Base-by-base conservation (phyloP, 2,329 filamentous ascomycete genomes). In the Trichoderma aggressivum region DNA sequence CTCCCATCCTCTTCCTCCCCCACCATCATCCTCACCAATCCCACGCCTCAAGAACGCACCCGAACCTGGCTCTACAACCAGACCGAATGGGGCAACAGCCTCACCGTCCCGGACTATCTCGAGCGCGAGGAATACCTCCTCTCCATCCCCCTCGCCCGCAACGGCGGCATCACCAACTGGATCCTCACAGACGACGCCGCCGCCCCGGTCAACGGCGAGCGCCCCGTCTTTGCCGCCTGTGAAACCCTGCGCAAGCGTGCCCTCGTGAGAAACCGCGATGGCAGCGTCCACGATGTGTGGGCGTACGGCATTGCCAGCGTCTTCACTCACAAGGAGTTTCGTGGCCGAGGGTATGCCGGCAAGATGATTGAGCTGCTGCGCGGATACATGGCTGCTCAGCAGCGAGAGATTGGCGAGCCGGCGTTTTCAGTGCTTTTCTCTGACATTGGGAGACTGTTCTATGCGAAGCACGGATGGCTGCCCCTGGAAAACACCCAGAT, bases 401-500 rank as follows among this genome's bases (percentile, higher is more conserved):
- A 81, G 55, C 73, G 74, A 2, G 47, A 77, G 28, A 61, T 76
- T n/a, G 75, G 77, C 30, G 81, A 82, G 64, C 78, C 85, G 79
- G 73, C 80, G 16, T 96, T 95, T 80, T 94, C 92, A 0, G 87
- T 97, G 8, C 85, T 98, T 10, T 97, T 90, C 81, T 97, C 94
- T 10, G 93, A 97, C 76, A 94, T 97, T 74, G 93, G 94, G 24
- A 92, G 93, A 84, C 83, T 84, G 50, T 98, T 94, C 81, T 98
- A 98, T 81, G 88, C 91, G 4, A 85, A 84, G 36, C 86, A 89
- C 74, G 94, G 94, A 59, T 98, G 94, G 94, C 86, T 89, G 62
- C 86, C 90, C 0, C 94, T 91, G 76, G 85, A 87, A 24, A 95
- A 92, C 71, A 85, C 87, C 1, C 94, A 97, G 79, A 84, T 97